Base-by-base conservation (phyloP, 2,329 filamentous ascomycete genomes). In the Sporothrix pallida region DNA sequence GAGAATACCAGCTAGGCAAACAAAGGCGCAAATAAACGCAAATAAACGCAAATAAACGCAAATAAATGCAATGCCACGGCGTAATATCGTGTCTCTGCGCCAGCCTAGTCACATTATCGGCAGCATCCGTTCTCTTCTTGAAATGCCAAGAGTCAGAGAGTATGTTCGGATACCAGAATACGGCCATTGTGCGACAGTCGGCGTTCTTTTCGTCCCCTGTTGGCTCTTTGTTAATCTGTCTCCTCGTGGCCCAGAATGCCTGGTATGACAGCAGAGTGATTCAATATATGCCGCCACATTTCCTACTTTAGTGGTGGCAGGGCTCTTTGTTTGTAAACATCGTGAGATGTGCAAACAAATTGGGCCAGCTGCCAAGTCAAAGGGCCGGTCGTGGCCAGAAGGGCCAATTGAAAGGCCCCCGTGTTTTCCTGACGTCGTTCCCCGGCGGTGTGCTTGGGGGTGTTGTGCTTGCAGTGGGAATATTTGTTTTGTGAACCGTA, bases 401-500 rank as follows among this genome's bases (percentile, higher is more conserved):
- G n/a, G 42, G 37, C 23, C 63, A 50, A 37, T 68, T 31, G 44
- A 37, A 37, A 6, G 31, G 7, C 31, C 31, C 31, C 31, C 31
- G 31, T 37, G 31, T 37, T 46, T 9, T 63, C n/a, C 17, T 20
- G 13, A 46, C 44, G 60, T 17, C 13, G 31, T 67, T n/a, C 50
- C n/a, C 37, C 60, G 60, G 37, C 23, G 44, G 46, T 68, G 44
- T 17, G 50, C 20, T 50, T 20, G 15, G 37, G n/a, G 20, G 17
- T 10, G n/a, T n/a, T 68, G 6, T 31, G 20, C 1, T 31, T 7
- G 17, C 10, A 3, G 44, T 10, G n/a, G 23, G 13, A 68, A 67
- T 15, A 50, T 50, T 68, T 68, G 63, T 50, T 68, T 68, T 44
- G 44, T 68, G 63, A 31, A 50, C 13, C 63, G 63, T 68, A 52